phyloP scores from a whole-genome alignment of 2,329 filamentous ascomycete genomes.

The Clarireedia monteithiana region DNA sequence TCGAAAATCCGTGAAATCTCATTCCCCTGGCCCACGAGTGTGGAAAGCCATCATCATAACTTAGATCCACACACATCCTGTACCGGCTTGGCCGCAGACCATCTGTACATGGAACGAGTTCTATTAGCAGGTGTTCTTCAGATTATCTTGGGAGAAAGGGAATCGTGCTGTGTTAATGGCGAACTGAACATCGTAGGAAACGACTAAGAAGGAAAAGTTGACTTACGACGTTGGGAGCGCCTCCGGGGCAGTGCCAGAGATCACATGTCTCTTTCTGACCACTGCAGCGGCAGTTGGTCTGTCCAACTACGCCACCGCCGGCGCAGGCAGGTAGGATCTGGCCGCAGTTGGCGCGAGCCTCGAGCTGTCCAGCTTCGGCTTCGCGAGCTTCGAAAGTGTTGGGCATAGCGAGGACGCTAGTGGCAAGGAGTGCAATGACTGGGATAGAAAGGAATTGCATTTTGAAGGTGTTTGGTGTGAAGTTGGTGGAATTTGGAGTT shows the following conservation, averaged over 20 bases:
- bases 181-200: background rate
- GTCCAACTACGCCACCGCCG: background rate
- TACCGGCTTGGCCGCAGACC: background rate
- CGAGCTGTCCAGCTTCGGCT: background rate
- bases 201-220: background rate
- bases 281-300: background rate
- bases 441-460: slow-evolving; percentile 12
- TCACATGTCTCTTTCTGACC: background rate
- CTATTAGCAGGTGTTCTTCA: no score
- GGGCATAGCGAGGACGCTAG: slow-evolving; percentile 6
- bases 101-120: background rate
- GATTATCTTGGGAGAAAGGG: no score
- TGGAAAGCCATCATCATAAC: background rate
- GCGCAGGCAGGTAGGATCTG: background rate
- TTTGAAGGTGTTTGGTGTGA: background rate
- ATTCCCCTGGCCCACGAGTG: no score
- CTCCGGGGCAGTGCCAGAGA: background rate
- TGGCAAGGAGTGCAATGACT: slow-evolving; percentile 8
- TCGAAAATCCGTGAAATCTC: no score
- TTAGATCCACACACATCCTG: background rate
- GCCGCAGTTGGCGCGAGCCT: background rate
- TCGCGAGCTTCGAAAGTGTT: background rate
- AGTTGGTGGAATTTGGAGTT: background rate
- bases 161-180: no score
- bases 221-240: background rate